phyloP scores from a whole-genome alignment of 1,284 basidiomycete species.

The Pyrrhoderma noxium region DNA sequence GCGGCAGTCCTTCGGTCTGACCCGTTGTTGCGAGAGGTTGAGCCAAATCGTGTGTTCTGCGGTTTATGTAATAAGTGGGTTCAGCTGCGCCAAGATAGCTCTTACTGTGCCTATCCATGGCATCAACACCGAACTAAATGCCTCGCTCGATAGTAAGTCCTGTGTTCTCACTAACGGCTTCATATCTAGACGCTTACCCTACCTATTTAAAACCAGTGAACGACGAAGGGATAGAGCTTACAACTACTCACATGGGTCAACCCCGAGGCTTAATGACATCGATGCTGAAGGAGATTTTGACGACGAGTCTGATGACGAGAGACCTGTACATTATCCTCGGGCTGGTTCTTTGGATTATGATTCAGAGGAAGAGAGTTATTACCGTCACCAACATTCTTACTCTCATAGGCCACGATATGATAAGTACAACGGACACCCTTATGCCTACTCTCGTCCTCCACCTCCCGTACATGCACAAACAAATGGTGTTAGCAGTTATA shows the following conservation, averaged over 20 bases:
- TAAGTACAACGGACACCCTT: background rate
- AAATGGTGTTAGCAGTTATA: background rate
- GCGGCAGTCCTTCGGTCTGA: constrained; percentile 60
- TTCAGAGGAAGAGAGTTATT: background rate
- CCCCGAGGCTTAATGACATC: constrained; percentile 15
- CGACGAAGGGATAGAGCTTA: constrained; percentile 15
- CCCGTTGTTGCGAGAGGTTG: constrained; percentile 53
- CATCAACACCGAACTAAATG: constrained; percentile 68
- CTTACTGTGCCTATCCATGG: constrained; percentile 73
- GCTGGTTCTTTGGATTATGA: constrained; percentile 5
- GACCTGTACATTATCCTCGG: background rate
- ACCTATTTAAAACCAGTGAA: constrained; percentile 1
- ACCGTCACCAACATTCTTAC: background rate
- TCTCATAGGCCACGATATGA: constrained; percentile 2
- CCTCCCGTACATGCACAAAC: background rate
- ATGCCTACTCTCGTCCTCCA: background rate
- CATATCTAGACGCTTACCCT: background rate
- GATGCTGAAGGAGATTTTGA: constrained; percentile 24
- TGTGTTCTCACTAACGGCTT: constrained; percentile 8
- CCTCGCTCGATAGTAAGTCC: constrained; percentile 53
- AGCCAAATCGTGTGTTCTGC: constrained; percentile 69
- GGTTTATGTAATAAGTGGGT: constrained; percentile 71
- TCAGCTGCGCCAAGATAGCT: constrained; percentile 62
- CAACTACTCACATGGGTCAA: constrained; percentile 23
- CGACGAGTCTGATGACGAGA: constrained; percentile 37